phyloP scores from a whole-genome alignment of 345 rosid species.

The Syzygium grande region DNA sequence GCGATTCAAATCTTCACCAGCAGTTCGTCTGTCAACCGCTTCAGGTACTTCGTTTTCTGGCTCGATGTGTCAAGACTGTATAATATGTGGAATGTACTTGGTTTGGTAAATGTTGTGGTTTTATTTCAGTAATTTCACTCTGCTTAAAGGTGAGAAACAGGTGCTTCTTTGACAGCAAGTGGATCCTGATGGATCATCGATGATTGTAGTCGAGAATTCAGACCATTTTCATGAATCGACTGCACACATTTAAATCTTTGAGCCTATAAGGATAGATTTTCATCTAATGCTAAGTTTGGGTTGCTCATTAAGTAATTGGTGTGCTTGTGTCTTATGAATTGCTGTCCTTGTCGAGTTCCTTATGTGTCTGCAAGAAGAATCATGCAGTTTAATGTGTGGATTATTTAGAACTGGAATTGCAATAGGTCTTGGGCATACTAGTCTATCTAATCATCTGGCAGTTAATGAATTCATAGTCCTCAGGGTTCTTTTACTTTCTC shows the following conservation, averaged over 20 bases:
- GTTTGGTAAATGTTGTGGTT: not conserved
- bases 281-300: not conserved
- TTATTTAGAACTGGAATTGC: not conserved
- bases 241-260: not conserved
- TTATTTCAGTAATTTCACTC: not conserved
- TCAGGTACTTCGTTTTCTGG: slow-evolving; percentile 34
- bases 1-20: slow-evolving; percentile 93
- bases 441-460: not conserved
- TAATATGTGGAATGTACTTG: not conserved
- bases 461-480: not conserved
- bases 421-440: not conserved
- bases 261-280: not conserved
- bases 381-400: not conserved
- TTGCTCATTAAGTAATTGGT: not conserved
- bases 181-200: not conserved
- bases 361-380: not conserved
- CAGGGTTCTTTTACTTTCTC: not conserved
- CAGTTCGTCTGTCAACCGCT: slow-evolving; percentile 52
- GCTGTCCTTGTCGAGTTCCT: not conserved
- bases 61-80: not conserved
- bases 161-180: not conserved
- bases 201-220: not conserved
- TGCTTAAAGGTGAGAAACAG: not conserved
- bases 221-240: not conserved
- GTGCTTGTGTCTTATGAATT: not conserved